Base-by-base conservation (phyloP, 2,329 filamentous ascomycete species). In the Sarocladiaceae sp. region DNA sequence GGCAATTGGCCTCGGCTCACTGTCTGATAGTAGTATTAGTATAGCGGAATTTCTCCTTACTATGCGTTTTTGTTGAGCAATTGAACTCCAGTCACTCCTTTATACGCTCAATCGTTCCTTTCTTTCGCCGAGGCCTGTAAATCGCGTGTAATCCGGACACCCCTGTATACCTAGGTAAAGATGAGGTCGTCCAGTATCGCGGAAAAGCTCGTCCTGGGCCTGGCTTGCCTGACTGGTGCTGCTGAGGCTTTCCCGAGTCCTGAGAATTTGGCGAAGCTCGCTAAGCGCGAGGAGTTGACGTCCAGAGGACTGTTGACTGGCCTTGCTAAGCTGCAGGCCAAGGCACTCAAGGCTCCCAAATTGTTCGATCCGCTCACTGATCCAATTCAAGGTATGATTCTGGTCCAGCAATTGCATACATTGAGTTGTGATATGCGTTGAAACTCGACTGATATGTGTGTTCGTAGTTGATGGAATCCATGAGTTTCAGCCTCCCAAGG, bases 401-500 rank as follows among this genome's bases (percentile, higher is more conserved):
- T n/a, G n/a, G 52, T 51, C 3, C 7, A 28, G 23, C 12, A 28
- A 31, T 31, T 13, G 23, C 18, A 13, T 8, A 15, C n/a, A 15
- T 15, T 39, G 4, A 3, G 15, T n/a, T 37, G 29, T n/a, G n/a
- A n/a, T n/a, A n/a, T n/a, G n/a, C n/a, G n/a, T n/a, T n/a, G 33
- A 8, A 6, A 36, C 33, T 5, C 17, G 18, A 29, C 44, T 48
- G 28, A 33, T 23, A 26, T 28, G 28, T 18, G 15, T 31, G 13
- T 35, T 29, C n/a, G 5, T 23, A 49, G 56, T 57, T 31, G 48
- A 51, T 46, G 56, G 60, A 26, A 29, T 53, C 7, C 60, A 65
- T 49, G 44, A 60, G 36, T 65, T 65, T n/a, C 55, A 56, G 4
- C 51, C 63, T 0, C 63, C 63, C 0, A 54, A 64, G 12, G 57